Conservation (phyloP, 1,284 basidiomycete species). For the Abortiporus biennis region DNA sequence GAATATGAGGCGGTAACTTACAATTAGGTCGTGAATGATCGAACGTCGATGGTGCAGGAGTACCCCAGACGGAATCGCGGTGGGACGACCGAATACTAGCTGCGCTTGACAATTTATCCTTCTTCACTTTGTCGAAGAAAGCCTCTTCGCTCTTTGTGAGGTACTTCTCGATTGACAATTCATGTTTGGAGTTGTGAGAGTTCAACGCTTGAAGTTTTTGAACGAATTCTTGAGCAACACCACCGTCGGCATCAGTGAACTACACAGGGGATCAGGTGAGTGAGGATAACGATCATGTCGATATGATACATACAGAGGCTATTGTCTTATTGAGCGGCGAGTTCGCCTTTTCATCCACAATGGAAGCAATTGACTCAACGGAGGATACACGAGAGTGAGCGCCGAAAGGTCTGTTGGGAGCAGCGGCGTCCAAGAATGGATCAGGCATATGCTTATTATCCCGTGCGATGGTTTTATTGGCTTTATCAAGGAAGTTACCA, state of each 20-base stretch:
- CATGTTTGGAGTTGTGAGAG: constrained; percentile 83
- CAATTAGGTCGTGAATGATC: constrained; percentile 70
- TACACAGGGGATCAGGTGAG: constrained; percentile 22
- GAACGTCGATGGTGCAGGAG: constrained; percentile 61
- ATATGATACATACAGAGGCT: constrained; percentile 58
- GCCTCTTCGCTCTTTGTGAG: constrained; percentile 86
- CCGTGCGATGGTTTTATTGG: constrained; percentile 75
- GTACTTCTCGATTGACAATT: constrained; percentile 88
- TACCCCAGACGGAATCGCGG: constrained; percentile 78
- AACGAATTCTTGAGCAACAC: constrained; percentile 85
- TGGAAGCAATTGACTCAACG: constrained; percentile 82
- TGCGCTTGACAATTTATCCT: constrained; percentile 77
- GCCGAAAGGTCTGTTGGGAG: constrained; percentile 72
- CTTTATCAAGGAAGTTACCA: constrained; percentile 77
- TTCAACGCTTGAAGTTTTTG: constrained; percentile 76
- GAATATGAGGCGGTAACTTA: constrained; percentile 29
- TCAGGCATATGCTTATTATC: constrained; percentile 74
- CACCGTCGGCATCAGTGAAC: constrained; percentile 91
- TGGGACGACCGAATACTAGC: constrained; percentile 73
- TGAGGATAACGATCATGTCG: neutral
- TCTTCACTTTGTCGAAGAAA: constrained; percentile 86
- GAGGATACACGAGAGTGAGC: constrained; percentile 76
- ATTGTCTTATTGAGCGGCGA: constrained; percentile 91
- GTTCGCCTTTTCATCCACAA: constrained; percentile 84
- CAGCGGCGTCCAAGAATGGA: constrained; percentile 70